Evolutionary conservation across 495 filamentous ascomycete genomes (phyloP).

Genomic region (Astrocystis sublimbata): DNA sequence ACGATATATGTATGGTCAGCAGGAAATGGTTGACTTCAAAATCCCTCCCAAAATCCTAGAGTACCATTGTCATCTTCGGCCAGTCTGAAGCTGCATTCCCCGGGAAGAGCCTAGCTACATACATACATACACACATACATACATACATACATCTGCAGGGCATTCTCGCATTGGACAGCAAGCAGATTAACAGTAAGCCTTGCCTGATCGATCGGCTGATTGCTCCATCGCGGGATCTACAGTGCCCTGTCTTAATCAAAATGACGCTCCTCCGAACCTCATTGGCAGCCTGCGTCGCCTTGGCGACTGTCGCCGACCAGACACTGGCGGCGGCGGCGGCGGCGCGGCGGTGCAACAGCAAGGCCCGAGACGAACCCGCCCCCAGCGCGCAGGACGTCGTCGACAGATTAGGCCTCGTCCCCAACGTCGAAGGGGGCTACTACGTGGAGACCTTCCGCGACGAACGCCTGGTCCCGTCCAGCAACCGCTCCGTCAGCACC

Average conservation of each 20-base stretch:
- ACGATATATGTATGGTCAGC: no score
- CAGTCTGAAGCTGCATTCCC: no score
- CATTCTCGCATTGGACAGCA: no score
- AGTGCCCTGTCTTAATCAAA: no score
- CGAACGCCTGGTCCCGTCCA: constrained; percentile 11
- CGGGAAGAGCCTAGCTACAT: no score
- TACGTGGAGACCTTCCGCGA: constrained; percentile 51
- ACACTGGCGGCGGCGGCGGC: not conserved
- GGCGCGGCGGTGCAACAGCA: not conserved
- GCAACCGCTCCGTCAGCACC: constrained; percentile 47
- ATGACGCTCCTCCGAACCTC: constrained; percentile 3
- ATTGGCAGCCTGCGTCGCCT: constrained; percentile 15
- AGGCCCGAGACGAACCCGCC: not conserved
- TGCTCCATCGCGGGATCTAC: not conserved
- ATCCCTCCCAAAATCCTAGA: no score
- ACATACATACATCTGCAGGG: no score
- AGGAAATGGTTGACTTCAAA: no score
- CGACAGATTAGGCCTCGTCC: constrained; percentile 36
- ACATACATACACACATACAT: no score
- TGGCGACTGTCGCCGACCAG: constrained; percentile 5
- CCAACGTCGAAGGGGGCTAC: constrained; percentile 51
- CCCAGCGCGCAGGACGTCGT: constrained; percentile 42
- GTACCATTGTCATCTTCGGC: no score
- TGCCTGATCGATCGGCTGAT: constrained; percentile 7
- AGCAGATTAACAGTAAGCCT: no score